A percentile compares a stretch with the other conserved stretches of the same genome.
phyloP scores from a whole-genome alignment of 441 rosid species.

The Brassica balearica region DNA sequence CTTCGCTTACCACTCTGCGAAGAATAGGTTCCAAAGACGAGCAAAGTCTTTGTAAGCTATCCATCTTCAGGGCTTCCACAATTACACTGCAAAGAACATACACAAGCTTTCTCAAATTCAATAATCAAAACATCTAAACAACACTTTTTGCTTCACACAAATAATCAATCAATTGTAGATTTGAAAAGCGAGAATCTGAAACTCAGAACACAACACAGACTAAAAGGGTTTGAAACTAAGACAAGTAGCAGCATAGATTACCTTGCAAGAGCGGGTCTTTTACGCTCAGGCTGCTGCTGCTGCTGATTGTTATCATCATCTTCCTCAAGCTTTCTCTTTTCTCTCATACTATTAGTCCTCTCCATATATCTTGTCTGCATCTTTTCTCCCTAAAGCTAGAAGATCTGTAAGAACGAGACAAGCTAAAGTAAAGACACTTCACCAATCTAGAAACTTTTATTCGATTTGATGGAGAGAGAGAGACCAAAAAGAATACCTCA shows the following conservation, averaged over 20 bases:
- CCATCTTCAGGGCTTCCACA: slow-evolving; percentile 91
- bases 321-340: slow-evolving; percentile 76
- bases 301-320: slow-evolving; percentile 38
- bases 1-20: slow-evolving; percentile 93
- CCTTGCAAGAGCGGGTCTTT: slow-evolving; percentile 97
- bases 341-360: slow-evolving; percentile 73
- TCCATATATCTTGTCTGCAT: slow-evolving; percentile 84
- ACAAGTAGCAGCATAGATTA: slow-evolving; percentile 27
- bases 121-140: background rate
- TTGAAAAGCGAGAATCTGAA: background rate
- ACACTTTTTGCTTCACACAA: background rate
- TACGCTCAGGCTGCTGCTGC: slow-evolving; percentile 81
- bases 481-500: slow-evolving; percentile 17
- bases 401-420: slow-evolving; percentile 34
- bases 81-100: slow-evolving; percentile 66
- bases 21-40: slow-evolving; percentile 91
- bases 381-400: slow-evolving; percentile 15
- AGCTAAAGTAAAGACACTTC: slow-evolving; percentile 6
- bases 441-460: slow-evolving; percentile 9
- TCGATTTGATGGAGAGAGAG: slow-evolving; percentile 33
- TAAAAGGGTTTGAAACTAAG: slow-evolving; percentile 8
- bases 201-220: background rate
- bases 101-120: slow-evolving; percentile 23
- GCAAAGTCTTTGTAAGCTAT: slow-evolving; percentile 88
- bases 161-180: background rate